Conservation (phyloP, 2,329 filamentous ascomycete species). For the Ophiocordyceps sinensis region DNA sequence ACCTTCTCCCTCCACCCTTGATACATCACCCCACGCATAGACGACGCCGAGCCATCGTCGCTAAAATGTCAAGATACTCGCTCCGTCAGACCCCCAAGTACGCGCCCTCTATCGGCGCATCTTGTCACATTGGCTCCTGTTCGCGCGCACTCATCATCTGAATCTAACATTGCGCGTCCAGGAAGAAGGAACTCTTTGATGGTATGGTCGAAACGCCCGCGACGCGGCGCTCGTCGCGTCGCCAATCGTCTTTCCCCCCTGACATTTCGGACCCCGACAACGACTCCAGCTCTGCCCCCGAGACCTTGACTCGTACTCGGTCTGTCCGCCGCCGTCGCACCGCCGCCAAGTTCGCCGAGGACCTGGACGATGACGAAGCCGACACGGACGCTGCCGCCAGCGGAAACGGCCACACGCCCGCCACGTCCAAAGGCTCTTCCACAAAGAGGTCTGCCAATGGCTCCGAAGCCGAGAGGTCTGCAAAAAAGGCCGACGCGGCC, state of each 20-base stretch:
- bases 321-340: slow-evolving; percentile 29
- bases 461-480: too few species aligned
- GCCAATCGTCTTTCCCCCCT: slow-evolving; percentile 32
- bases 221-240: slow-evolving; percentile 28
- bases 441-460: too few species aligned
- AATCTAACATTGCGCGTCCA: slow-evolving; percentile 11
- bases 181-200: slow-evolving; percentile 47
- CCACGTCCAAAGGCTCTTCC: background rate
- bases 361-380: slow-evolving; percentile 29
- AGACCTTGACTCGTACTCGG: slow-evolving; percentile 20
- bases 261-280: slow-evolving; percentile 32
- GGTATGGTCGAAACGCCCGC: slow-evolving; percentile 45
- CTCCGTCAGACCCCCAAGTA: slow-evolving; percentile 17
- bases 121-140: background rate
- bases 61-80: slow-evolving; percentile 14
- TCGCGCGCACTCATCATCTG: background rate
- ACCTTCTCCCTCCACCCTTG: background rate
- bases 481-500: background rate
- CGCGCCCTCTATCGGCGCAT: background rate
- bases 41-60: background rate
- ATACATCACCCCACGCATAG: background rate
- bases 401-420: background rate
- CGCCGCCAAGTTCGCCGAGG: slow-evolving; percentile 25
- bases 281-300: slow-evolving; percentile 33
- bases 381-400: background rate